Conservation (phyloP, 1,284 basidiomycete species). For the Phenoliferia sp. region DNA sequence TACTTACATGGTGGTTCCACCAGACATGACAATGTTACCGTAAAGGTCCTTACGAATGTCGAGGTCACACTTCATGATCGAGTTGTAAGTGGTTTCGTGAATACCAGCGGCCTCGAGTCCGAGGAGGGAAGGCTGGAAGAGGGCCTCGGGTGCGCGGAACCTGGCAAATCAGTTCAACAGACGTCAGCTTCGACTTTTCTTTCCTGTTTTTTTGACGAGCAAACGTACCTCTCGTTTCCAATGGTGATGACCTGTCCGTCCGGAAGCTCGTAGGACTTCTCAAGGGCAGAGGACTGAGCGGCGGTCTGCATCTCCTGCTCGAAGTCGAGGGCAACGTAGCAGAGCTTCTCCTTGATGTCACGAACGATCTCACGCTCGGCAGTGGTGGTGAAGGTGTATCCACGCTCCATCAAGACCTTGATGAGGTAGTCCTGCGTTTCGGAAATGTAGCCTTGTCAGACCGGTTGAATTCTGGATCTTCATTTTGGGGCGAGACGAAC, state of each 20-base stretch:
- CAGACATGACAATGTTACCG: constrained; percentile 89
- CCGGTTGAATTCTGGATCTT: too few species aligned
- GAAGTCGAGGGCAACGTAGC: constrained; percentile 95
- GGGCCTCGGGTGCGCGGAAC: constrained; percentile 93
- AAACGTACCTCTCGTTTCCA: constrained; percentile 75
- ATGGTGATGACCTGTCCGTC: constrained; percentile 97
- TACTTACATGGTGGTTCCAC: constrained; percentile 91
- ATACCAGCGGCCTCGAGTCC: constrained; percentile 92
- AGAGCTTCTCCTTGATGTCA: constrained; percentile 98
- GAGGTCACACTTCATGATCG: constrained; percentile 64
- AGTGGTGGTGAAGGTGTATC: constrained; percentile 80
- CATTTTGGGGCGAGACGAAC: too few species aligned
- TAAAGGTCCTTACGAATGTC: constrained; percentile 76
- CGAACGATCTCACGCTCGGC: constrained; percentile 79
- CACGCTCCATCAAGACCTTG: constrained; percentile 90
- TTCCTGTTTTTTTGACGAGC: too few species aligned
- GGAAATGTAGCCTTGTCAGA: too few species aligned
- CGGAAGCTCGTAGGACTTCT: constrained; percentile 94
- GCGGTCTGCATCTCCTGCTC: constrained; percentile 94
- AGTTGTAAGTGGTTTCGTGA: constrained; percentile 93
- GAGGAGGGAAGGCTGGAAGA: constrained; percentile 93
- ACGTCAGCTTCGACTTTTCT: too few species aligned
- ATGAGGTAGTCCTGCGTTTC: constrained; percentile 61
- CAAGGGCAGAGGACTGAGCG: constrained; percentile 81
- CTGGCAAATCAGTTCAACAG: constrained; percentile 42